Evolutionary conservation across 805 yeast species (phyloP), one percentile per base, ranked within the genome.

Genomic region (Candida hungchunana): DNA sequence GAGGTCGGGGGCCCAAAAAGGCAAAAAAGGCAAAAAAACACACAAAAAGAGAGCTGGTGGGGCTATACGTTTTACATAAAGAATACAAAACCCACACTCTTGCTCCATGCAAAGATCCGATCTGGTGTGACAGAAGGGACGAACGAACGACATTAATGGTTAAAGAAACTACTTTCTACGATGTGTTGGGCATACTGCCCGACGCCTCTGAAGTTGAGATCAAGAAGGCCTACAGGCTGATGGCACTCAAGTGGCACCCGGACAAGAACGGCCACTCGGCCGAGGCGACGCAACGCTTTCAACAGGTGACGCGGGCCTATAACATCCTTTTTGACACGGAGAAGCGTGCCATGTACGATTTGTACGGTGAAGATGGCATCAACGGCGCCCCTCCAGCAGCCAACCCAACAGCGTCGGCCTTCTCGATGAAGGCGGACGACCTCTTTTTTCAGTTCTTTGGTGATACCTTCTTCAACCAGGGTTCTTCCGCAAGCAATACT

Each of bases 281-380:
- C 32, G 97, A 89, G 61, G 95, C 96, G 7, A 93, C 95, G 27
- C 96, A 87, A 58, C 86, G 82, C 66, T 89, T 89, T 64, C 90
- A 89, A 64, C 94, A 86, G 57, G 73, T 87, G 53, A 79, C 90
- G 2, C 75, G 74, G 45, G 96, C 97, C 3, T 77, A 90, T 60
- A 96, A 89, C 62, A 69, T 87, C 16, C 69, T 90, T 42, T 73
- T 82, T 16, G 96, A 89, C 57, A 66, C 79, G 11, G 79, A 87
- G 53, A 87, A 87, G 68, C 82, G 97, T 66, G 82, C 81, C 25
- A 52, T 81, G 4, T 90, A 90, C 58, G 97, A 93, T 64, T 76
- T 73, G 43, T 86, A 73, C 56, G 98, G 98, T 58, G 85, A 82
- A 60, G 95, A 84, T 50, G 97, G 97, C 31, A 69, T 90, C 51